Conservation (phyloP, 768 basidiomycete species). For the Trametes cubensis region DNA sequence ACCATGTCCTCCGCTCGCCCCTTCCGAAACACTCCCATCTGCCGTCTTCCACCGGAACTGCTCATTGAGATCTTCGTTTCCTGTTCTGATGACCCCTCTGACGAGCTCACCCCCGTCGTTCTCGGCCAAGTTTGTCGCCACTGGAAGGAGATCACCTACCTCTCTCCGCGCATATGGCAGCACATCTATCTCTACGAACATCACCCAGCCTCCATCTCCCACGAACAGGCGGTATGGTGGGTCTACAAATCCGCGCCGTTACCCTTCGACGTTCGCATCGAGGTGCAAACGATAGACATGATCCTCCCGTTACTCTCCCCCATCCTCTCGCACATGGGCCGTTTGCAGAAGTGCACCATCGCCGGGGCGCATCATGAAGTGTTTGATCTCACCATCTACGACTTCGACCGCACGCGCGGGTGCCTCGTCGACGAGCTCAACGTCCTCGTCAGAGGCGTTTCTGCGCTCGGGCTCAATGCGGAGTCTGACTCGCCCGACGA, state of each 20-base stretch:
- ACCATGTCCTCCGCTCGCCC: neutral
- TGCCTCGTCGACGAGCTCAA: conserved; percentile 30
- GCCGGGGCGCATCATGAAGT: conserved; percentile 39
- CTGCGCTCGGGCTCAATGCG: conserved; percentile 16
- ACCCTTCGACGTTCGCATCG: conserved; percentile 57
- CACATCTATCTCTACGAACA: conserved; percentile 53
- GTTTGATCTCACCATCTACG: conserved; percentile 34
- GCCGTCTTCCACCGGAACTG: conserved; percentile 24
- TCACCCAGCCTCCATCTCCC: conserved; percentile 42
- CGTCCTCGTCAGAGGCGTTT: conserved; percentile 27
- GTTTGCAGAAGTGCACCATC: conserved; percentile 60
- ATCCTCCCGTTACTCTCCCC: conserved; percentile 68
- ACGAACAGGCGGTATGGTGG: conserved; percentile 56
- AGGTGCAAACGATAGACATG: conserved; percentile 51
- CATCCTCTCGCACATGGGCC: conserved; percentile 54
- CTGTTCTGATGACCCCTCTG: conserved; percentile 35
- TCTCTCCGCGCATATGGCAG: conserved; percentile 66
- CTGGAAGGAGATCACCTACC: conserved; percentile 59
- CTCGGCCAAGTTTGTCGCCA: conserved; percentile 57
- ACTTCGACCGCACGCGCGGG: conserved; percentile 18
- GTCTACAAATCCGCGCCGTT: conserved; percentile 54
- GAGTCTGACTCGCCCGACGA: conserved; percentile 22
- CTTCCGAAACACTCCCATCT: conserved; percentile 4
- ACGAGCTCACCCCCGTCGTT: conserved; percentile 50
- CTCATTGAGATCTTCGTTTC: conserved; percentile 52